Conservation (phyloP, 371 early-diverging fungal species). For the Funneliformis caledonium region DNA sequence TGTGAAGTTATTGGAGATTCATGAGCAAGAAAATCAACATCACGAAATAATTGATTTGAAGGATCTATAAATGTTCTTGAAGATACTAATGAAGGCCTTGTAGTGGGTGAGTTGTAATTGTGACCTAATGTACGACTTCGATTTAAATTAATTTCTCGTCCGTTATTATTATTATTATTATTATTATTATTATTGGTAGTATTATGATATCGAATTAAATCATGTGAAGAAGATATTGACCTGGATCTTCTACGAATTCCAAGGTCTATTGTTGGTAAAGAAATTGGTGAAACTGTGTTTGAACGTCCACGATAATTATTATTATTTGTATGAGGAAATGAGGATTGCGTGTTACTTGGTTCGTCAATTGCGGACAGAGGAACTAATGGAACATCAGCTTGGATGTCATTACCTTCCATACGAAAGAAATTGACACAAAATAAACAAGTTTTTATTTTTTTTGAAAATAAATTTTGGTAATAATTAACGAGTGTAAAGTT, state of each 20-base stretch:
- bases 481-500: no score
- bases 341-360: background rate
- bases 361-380: background rate
- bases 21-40: background rate
- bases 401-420: background rate
- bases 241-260: background rate
- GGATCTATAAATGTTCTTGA: background rate
- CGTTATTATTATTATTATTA: background rate
- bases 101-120: background rate
- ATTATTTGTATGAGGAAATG: background rate
- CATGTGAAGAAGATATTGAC: background rate
- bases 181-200: no score
- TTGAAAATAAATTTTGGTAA: background rate
- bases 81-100: background rate
- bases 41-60: background rate
- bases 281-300: background rate
- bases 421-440: background rate
- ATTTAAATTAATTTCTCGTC: background rate
- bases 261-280: background rate
- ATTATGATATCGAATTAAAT: no score
- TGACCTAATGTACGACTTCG: slow-evolving; percentile 14
- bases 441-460: background rate
- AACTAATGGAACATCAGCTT: slow-evolving; percentile 4
- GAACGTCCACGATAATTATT: background rate
- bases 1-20: background rate